Conservation (phyloP, 495 filamentous ascomycete species). For the Hyaloscypha finlandica region DNA sequence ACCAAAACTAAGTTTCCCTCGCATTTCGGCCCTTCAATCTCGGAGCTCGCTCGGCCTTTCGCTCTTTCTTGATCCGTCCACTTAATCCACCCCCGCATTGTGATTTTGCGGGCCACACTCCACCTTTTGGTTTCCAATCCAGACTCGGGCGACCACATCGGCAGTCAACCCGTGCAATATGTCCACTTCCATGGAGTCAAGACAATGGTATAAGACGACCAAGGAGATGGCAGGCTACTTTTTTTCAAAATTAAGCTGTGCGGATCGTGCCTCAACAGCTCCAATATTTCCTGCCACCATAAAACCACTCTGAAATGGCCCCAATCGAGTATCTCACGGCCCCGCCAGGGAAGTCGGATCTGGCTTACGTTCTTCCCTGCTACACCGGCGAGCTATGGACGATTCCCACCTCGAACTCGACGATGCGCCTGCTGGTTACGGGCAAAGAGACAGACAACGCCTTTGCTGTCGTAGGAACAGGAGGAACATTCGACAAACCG, state of each 20-base stretch:
- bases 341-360: conserved; percentile 20
- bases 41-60: not conserved
- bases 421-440: conserved; percentile 47
- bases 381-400: conserved; percentile 47
- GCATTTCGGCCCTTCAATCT: conserved; percentile 6
- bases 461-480: conserved; percentile 49
- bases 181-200: conserved; percentile 5
- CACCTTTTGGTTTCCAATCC: not conserved
- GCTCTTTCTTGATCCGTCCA: conserved; percentile 3
- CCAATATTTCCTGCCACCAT: not conserved
- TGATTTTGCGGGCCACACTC: not conserved
- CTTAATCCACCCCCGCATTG: conserved; percentile 14
- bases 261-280: not conserved
- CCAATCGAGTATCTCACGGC: conserved; percentile 15
- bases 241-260: not conserved
- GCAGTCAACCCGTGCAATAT: conserved; percentile 6
- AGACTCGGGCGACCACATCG: conserved; percentile 13
- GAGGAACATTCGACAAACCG: conserved; percentile 40
- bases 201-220: not conserved
- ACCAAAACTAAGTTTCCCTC: not conserved
- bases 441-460: conserved; percentile 46
- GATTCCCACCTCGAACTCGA: conserved; percentile 46
- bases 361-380: conserved; percentile 44
- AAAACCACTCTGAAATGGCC: conserved; percentile 1
- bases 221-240: not conserved